Percentiles rank a stretch among this genome's conserved stretches.
These are phyloP conservation scores for Fusarium sp. DNA, from an alignment of 2,329 filamentous ascomycete species.

Conservation along the genomic window DNA sequence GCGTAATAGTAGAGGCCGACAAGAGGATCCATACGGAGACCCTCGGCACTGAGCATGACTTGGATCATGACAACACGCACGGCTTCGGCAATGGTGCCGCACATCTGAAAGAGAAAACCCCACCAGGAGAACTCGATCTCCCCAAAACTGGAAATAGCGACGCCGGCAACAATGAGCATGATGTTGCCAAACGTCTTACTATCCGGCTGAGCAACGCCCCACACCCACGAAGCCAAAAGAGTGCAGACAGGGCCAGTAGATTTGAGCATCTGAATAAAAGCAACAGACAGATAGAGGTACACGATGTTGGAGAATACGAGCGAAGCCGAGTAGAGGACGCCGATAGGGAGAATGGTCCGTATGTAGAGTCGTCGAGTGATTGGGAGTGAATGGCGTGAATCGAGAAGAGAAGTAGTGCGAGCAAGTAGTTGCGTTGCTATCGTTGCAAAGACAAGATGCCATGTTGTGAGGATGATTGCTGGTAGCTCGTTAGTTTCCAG, in stretches of 20 bases:
- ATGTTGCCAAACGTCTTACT: slow-evolving; percentile 58
- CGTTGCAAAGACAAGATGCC: slow-evolving; percentile 74
- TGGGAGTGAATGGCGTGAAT: slow-evolving; percentile 68
- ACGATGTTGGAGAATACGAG: slow-evolving; percentile 74
- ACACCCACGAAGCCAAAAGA: slow-evolving; percentile 71
- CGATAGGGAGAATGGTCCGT: slow-evolving; percentile 72
- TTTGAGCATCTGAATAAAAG: slow-evolving; percentile 78
- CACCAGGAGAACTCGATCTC: slow-evolving; percentile 75
- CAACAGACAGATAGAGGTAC: slow-evolving; percentile 73
- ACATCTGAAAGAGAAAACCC: slow-evolving; percentile 75
- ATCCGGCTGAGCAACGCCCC: slow-evolving; percentile 60
- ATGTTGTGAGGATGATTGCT: slow-evolving; percentile 71
- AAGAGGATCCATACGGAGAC: slow-evolving; percentile 87
- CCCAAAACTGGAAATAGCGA: slow-evolving; percentile 64
- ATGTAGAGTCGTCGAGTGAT: slow-evolving; percentile 70
- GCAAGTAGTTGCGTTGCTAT: slow-evolving; percentile 72
- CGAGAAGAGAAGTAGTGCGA: slow-evolving; percentile 69
- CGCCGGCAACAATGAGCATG: slow-evolving; percentile 61
- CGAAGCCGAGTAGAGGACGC: slow-evolving; percentile 71
- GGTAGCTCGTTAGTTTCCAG: slow-evolving; percentile 12
- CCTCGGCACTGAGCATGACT: slow-evolving; percentile 77
- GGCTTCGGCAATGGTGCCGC: slow-evolving; percentile 82
- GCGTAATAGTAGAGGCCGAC: slow-evolving; percentile 92
- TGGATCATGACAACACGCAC: slow-evolving; percentile 87
- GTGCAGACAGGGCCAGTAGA: slow-evolving; percentile 74